Evolutionary conservation across 2,329 filamentous ascomycete genomes (phyloP), one percentile per base, ranked within the genome.

Genomic region (Aphanocladium album): DNA sequence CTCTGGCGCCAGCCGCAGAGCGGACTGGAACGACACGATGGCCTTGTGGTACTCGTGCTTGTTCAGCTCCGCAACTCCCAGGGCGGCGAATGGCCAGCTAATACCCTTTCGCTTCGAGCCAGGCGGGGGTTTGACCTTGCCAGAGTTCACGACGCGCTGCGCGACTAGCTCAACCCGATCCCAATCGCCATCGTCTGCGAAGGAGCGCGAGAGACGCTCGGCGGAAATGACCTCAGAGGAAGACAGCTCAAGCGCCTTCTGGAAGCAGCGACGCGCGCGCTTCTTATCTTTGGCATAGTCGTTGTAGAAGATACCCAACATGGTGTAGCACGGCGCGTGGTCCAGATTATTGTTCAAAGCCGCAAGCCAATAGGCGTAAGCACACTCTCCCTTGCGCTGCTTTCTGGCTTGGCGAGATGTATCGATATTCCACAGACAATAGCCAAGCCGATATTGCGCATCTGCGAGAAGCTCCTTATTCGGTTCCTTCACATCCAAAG

Each of bases 241-340:
- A 0, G 95, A 99, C 3, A 99, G 78, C 72, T 99, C 95, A 54
- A 99, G 90, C 0, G 95, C 95, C 72, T 98, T 97, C 68, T 97
- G 91, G 69, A 98, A 98, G 71, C 93, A 98, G 64, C 90, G 88
- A n/a, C 90, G 84, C 9, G 93, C 91, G 69, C 96, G 83, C 68
- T 88, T 89, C 73, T 87, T 91, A 73, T 98, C 95, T 65, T 88
- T 91, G 60, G 85, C 89, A 70, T 97, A 97, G 69, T 98, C 93
- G 6, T 88, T 86, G 70, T 97, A 99, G 76, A 89, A 99, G 8
- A 93, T 80, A 17, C 95, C 95, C 5, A 99, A 83, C 65, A 87
- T 92, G 0, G 93, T 96, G 72, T 98, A 99, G 2, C 93, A 88
- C 0, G 95, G 90, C 1, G 95, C 93, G 72, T 89, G 92, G 67